Evolutionary conservation across 345 rosid species (phyloP), one percentile per base, ranked within the genome.

Genomic region (Rhodamnia argentea): DNA sequence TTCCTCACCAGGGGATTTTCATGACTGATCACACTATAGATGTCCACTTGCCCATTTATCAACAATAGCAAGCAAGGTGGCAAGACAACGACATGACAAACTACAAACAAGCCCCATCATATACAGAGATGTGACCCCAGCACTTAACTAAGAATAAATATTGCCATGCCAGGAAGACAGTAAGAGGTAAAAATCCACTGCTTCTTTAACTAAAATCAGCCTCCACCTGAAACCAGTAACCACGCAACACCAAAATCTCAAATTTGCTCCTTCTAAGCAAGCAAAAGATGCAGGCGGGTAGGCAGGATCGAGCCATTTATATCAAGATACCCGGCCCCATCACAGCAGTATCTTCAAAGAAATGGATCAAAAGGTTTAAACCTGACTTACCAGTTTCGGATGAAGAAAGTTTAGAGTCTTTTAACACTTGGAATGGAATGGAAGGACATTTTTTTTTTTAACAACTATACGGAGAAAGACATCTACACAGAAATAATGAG

Each of bases 151-250:
- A 83, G 78, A 70, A 70, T 32, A 70, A 70, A 9, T 32, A 70
- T 70, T 32, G 74, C 83, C 70, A 40, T 83, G 85, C 86, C 83
- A 50, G 83, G 75, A 59, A 53, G 27, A 74, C 83, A 56, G 42
- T 47, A 51, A 26, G 44, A 29, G 47, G 47, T 32, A 50, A 18
- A 86, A 82, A 53, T 26, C 83, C 54, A 47, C 13, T 1, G 58
- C 32, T 23, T 10, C 78, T 60, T 40, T 42, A 62, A 20, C 60
- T 52, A 26, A 50, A 56, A 29, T 91, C 91, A 91, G 89, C 90
- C 85, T 82, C 90, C 92, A 84, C 92, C 93, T 91, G 91, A 88
- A 89, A 54, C 85, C 74, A 83, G 70, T 32, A 58, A 74, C 83
- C 60, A 70, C 9, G 14, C 83, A 75, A 44, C 29, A 24, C 22